Evolutionary conservation across 768 basidiomycete genomes (phyloP).

Genomic region (Daedaleopsis nitida): DNA sequence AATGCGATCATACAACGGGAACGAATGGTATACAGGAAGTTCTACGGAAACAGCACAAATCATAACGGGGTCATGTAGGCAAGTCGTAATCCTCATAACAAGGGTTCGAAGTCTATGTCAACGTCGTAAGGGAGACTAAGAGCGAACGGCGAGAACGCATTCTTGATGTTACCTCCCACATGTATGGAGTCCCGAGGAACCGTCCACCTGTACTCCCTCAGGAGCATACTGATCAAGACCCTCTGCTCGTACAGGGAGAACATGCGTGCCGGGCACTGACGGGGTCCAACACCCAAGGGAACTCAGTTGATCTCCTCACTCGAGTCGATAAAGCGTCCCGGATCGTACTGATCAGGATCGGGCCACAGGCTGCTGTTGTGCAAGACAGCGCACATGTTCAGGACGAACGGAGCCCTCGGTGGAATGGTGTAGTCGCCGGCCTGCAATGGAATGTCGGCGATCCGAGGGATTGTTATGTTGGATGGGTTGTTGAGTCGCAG

Average conservation of each 20-base stretch:
- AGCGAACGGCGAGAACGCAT: slow-evolving; percentile 39
- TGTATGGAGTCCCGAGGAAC: slow-evolving; percentile 34
- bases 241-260: slow-evolving; percentile 36
- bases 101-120: slow-evolving; percentile 29
- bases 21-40: too few species aligned
- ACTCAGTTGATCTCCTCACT: slow-evolving; percentile 1
- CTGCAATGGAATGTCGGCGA: slow-evolving; percentile 30
- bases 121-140: slow-evolving; percentile 37
- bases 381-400: too few species aligned
- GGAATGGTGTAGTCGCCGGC: slow-evolving; percentile 37
- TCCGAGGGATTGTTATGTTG: slow-evolving; percentile 27
- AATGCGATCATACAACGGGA: too few species aligned
- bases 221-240: slow-evolving; percentile 36
- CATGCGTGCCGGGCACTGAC: slow-evolving; percentile 26
- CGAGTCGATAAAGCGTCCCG: slow-evolving; percentile 47
- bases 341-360: slow-evolving; percentile 49
- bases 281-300: slow-evolving; percentile 20
- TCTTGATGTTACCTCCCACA: slow-evolving; percentile 29
- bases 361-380: slow-evolving; percentile 47
- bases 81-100: not conserved
- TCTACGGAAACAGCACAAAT: too few species aligned
- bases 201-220: slow-evolving; percentile 35
- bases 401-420: slow-evolving; percentile 32
- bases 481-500: slow-evolving; percentile 37
- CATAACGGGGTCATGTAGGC: too few species aligned